Conservation (phyloP, 768 basidiomycete species). For the Leucocoprinus birnbaumii region DNA sequence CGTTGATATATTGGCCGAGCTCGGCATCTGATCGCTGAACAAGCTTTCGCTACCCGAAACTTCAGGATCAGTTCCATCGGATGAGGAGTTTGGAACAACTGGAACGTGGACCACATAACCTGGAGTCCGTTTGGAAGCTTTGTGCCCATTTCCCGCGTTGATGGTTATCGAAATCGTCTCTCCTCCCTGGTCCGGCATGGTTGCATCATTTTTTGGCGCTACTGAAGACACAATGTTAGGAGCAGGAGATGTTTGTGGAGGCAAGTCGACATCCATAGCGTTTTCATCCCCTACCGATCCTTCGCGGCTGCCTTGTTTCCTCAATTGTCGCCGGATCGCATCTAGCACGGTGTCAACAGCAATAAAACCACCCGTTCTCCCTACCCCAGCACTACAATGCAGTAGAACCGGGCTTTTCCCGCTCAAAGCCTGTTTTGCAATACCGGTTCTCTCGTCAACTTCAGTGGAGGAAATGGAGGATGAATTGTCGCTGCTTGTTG, state of each 20-base stretch:
- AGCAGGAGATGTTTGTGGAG: not conserved
- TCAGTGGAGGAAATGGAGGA: conserved; percentile 25
- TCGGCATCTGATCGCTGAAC: not conserved
- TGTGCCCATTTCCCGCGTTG: not conserved
- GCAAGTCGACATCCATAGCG: conserved; percentile 29
- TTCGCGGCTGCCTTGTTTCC: not conserved
- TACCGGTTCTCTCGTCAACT: conserved; percentile 53
- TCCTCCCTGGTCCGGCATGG: not conserved
- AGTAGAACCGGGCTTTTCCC: conserved; percentile 62
- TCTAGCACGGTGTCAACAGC: conserved; percentile 85
- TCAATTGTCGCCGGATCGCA: conserved; percentile 60
- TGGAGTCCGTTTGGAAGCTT: not conserved
- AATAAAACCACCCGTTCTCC: conserved; percentile 92
- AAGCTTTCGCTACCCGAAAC: conserved; percentile 12
- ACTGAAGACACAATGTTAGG: conserved; percentile 5
- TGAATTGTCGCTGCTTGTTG: no score
- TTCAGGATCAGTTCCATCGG: conserved; percentile 5
- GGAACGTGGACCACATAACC: conserved; percentile 30
- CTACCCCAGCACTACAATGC: conserved; percentile 94
- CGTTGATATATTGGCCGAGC: conserved; percentile 7
- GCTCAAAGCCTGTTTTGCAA: conserved; percentile 50
- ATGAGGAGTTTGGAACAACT: conserved; percentile 14
- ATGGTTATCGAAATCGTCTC: not conserved
- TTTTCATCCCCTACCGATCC: conserved; percentile 19
- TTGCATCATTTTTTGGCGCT: conserved; percentile 3